Evolutionary conservation across 306 rosid genomes (phyloP).

Genomic region (Acacia confusa): DNA sequence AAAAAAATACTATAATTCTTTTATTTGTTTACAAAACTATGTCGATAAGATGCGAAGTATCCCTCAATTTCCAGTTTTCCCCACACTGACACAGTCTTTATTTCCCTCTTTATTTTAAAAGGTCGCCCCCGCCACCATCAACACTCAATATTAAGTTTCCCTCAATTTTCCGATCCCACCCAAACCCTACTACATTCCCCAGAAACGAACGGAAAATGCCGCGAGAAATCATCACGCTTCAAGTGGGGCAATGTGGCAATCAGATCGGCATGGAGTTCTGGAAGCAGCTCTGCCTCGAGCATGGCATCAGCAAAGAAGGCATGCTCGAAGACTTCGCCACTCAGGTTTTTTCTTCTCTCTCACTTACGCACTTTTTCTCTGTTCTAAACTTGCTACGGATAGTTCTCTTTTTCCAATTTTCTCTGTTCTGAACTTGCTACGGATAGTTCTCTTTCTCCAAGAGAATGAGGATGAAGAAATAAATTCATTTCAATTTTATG

Average conservation of each 20-base stretch:
- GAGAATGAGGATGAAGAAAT: background rate
- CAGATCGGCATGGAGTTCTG: slow-evolving; percentile 99
- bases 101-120: slow-evolving; percentile 35
- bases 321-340: slow-evolving; percentile 98
- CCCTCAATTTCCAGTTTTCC: background rate
- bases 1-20: too few relatives aligned
- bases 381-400: background rate
- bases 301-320: slow-evolving; percentile 96
- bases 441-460: background rate
- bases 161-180: background rate
- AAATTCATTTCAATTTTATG: background rate
- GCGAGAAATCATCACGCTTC: slow-evolving; percentile 89
- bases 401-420: background rate
- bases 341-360: slow-evolving; percentile 53
- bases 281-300: slow-evolving; percentile 99
- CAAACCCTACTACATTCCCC: slow-evolving; percentile 66
- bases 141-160: background rate
- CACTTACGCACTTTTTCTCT: background rate
- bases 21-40: background rate
- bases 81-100: background rate
- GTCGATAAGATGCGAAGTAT: background rate
- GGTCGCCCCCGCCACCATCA: slow-evolving; percentile 33
- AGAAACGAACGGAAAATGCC: slow-evolving; percentile 53
- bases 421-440: too few relatives aligned
- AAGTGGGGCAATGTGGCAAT: slow-evolving; percentile 98